Conservation (phyloP, 1,284 basidiomycete species). For the Ustilago tritici region DNA sequence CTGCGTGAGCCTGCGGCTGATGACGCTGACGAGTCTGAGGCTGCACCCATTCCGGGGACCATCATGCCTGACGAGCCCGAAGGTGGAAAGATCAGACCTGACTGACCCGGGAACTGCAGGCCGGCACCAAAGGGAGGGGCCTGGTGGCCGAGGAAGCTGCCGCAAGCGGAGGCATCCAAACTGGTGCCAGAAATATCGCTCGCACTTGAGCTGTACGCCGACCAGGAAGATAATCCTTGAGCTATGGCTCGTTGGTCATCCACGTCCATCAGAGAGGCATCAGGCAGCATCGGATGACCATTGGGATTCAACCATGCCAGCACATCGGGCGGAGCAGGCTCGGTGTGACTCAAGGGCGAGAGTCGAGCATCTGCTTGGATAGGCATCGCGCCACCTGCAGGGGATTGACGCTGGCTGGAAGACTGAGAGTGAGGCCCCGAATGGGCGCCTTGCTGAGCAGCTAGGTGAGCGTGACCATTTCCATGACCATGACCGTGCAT, state of each 20-base stretch:
- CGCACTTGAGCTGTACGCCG: constrained; percentile 37
- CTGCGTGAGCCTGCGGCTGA: constrained; percentile 34
- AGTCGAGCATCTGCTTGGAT: constrained; percentile 27
- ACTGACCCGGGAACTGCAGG: constrained; percentile 14
- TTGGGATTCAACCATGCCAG: constrained; percentile 42
- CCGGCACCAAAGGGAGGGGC: constrained; percentile 20
- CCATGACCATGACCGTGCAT: constrained; percentile 33
- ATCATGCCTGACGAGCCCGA: constrained; percentile 14
- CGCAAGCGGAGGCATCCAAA: constrained; percentile 11
- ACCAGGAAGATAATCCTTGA: constrained; percentile 29
- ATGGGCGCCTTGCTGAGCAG: constrained; percentile 16
- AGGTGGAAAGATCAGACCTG: constrained; percentile 23
- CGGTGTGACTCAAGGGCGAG: constrained; percentile 25
- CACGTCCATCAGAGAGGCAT: constrained; percentile 34
- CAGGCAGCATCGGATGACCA: constrained; percentile 18
- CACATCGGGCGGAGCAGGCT: constrained; percentile 26
- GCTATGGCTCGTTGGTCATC: constrained; percentile 22
- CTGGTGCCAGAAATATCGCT: constrained; percentile 35
- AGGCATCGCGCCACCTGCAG: constrained; percentile 30
- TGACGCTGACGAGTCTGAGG: constrained; percentile 34
- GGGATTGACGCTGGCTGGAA: constrained; percentile 43
- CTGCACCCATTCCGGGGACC: constrained; percentile 21
- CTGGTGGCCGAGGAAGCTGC: constrained; percentile 11
- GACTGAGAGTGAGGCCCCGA: constrained; percentile 42
- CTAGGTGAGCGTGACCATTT: constrained; percentile 18